Percentiles rank a stretch among this genome's conserved stretches.
Evolutionary conservation across 2,329 filamentous ascomycete genomes (phyloP).

Genomic region (Volutella citrinella): DNA sequence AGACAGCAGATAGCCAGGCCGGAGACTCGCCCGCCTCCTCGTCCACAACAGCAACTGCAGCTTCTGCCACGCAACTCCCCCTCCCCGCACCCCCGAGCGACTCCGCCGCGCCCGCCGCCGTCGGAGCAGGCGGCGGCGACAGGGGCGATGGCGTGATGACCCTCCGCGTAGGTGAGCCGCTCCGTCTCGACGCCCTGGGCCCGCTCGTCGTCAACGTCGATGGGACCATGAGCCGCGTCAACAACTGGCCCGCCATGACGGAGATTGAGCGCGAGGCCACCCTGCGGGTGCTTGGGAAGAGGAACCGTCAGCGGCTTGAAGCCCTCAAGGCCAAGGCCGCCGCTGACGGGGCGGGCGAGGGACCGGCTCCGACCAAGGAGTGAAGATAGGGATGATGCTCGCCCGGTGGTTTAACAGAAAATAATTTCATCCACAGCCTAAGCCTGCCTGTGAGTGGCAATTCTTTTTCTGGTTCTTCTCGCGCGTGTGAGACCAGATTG

Average conservation of each 20-base stretch:
- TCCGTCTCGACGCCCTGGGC: conserved; percentile 66
- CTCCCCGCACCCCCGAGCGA: conserved; percentile 13
- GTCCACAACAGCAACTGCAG: neutral
- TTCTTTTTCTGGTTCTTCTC: no score
- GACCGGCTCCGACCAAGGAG: neutral
- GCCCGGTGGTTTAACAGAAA: no score
- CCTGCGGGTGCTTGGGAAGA: conserved; percentile 62
- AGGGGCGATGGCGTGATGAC: conserved; percentile 21
- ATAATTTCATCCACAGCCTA: no score
- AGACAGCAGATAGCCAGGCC: no score
- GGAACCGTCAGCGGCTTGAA: conserved; percentile 63
- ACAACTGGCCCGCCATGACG: conserved; percentile 72
- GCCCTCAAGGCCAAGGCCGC: conserved; percentile 36
- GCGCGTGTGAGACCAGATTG: no score
- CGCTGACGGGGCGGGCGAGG: conserved; percentile 10
- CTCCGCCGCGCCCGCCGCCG: conserved; percentile 29
- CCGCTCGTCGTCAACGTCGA: conserved; percentile 73
- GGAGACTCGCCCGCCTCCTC: no score
- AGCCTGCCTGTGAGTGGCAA: no score
- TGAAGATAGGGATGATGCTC: neutral
- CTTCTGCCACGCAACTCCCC: conserved; percentile 1
- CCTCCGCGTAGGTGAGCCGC: conserved; percentile 28
- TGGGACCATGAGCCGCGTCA: conserved; percentile 67
- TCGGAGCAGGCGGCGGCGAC: conserved; percentile 10
- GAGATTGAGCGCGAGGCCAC: conserved; percentile 66